Evolutionary conservation across 1,284 basidiomycete species (phyloP).

Genomic region (Hymenochaete sp.): DNA sequence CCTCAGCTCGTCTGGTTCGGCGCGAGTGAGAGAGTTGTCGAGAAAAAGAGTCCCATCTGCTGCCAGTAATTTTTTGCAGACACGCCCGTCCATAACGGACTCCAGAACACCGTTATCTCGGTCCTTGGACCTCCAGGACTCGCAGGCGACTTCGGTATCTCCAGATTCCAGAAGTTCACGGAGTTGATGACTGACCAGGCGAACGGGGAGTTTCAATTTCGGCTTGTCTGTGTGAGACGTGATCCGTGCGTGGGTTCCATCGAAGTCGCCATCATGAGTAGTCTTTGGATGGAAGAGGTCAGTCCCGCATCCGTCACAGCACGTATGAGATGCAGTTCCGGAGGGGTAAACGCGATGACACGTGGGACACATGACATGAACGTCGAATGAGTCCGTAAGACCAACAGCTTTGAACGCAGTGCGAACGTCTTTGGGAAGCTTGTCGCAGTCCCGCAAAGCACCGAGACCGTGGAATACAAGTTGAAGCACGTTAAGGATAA

Average conservation of each 20-base stretch:
- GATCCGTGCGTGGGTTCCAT: background rate
- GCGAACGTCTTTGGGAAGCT: background rate
- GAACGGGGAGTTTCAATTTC: background rate
- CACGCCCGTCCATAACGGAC: conserved; percentile 12
- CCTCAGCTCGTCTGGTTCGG: conserved; percentile 11
- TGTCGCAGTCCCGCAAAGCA: background rate
- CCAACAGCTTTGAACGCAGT: background rate
- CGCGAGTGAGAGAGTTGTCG: conserved; percentile 1
- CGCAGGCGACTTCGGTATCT: conserved; percentile 12
- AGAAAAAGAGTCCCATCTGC: conserved; percentile 17
- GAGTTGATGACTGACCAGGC: conserved; percentile 3
- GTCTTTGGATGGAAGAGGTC: background rate
- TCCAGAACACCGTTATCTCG: background rate
- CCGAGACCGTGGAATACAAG: background rate
- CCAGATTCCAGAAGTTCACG: conserved; percentile 5
- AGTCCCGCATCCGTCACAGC: too few species aligned
- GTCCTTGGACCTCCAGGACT: background rate
- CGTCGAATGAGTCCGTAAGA: background rate
- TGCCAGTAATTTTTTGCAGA: conserved; percentile 15
- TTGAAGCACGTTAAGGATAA: background rate
- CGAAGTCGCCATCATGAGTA: background rate
- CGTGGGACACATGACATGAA: background rate
- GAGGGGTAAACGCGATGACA: background rate
- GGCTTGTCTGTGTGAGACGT: background rate
- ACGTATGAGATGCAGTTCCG: too few species aligned